Conservation (phyloP, 306 rosid species). For the Gastrolobium villosum region DNA sequence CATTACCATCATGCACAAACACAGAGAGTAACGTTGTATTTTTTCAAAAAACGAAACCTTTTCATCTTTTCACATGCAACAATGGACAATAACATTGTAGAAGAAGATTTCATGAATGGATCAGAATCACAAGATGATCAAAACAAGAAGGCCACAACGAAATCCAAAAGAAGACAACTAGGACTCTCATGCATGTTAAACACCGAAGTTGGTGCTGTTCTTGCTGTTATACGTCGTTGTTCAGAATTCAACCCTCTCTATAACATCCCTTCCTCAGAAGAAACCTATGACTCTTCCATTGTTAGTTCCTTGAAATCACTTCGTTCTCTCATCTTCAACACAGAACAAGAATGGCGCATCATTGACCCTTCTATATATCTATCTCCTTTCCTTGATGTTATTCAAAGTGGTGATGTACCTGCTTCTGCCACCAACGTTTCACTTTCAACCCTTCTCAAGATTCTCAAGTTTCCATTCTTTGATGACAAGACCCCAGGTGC, state of each 20-base stretch:
- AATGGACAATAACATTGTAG: constrained; percentile 26
- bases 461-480: constrained; percentile 74
- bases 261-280: constrained; percentile 49
- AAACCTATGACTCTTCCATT: constrained; percentile 58
- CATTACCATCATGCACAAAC: neutral
- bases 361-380: constrained; percentile 82
- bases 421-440: constrained; percentile 81
- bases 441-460: constrained; percentile 75
- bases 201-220: constrained; percentile 86
- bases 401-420: constrained; percentile 77
- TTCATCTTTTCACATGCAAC: constrained; percentile 20
- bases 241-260: constrained; percentile 53
- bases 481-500: constrained; percentile 74
- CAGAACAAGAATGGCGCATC: constrained; percentile 80
- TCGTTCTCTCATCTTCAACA: constrained; percentile 77
- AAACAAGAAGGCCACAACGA: constrained; percentile 26
- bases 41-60: neutral
- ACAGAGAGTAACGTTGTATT: neutral
- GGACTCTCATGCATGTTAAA: constrained; percentile 89
- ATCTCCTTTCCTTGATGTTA: constrained; percentile 78
- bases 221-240: constrained; percentile 79
- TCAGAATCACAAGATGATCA: constrained; percentile 27
- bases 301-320: constrained; percentile 77
- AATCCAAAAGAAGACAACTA: constrained; percentile 61
- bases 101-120: constrained; percentile 38